phyloP scores from a whole-genome alignment of 179 eudicot species.

The Dionaea muscipula region DNA sequence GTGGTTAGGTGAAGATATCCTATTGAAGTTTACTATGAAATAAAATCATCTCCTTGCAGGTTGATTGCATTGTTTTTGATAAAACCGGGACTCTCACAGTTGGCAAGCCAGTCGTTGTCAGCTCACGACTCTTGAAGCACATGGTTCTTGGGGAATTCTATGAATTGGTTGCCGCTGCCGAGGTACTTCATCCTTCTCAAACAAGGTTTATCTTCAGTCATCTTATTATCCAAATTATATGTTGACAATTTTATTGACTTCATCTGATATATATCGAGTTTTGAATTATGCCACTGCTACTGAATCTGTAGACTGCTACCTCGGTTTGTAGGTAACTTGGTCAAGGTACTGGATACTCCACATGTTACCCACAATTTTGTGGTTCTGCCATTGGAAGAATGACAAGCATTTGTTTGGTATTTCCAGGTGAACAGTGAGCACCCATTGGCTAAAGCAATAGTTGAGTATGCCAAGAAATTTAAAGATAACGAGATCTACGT shows the following conservation, averaged over 20 bases:
- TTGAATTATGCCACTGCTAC: too few species aligned
- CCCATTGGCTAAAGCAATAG: conserved; percentile 80
- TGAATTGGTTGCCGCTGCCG: conserved; percentile 71
- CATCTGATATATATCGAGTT: too few species aligned
- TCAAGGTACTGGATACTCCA: too few species aligned
- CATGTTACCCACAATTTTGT: too few species aligned
- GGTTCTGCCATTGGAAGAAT: background rate
- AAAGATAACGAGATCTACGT: conserved; percentile 35
- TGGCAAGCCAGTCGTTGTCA: conserved; percentile 79
- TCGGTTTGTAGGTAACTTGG: too few species aligned
- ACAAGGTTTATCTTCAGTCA: background rate
- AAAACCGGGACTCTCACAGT: conserved; percentile 91
- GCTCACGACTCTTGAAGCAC: conserved; percentile 41
- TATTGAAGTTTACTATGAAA: background rate
- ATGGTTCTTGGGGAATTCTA: conserved; percentile 54
- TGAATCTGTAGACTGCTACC: too few species aligned
- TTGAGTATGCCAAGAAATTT: conserved; percentile 74
- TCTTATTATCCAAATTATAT: background rate
- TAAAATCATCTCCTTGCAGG: conserved; percentile 28
- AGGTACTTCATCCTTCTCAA: conserved; percentile 34
- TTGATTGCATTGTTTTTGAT: conserved; percentile 83
- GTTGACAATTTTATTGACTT: too few species aligned
- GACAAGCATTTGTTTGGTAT: background rate
- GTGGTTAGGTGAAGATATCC: background rate
- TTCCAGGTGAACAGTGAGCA: conserved; percentile 80